Evolutionary conservation across 768 basidiomycete genomes (phyloP), one percentile per base, ranked within the genome.

Genomic region (Trametes meyenii): DNA sequence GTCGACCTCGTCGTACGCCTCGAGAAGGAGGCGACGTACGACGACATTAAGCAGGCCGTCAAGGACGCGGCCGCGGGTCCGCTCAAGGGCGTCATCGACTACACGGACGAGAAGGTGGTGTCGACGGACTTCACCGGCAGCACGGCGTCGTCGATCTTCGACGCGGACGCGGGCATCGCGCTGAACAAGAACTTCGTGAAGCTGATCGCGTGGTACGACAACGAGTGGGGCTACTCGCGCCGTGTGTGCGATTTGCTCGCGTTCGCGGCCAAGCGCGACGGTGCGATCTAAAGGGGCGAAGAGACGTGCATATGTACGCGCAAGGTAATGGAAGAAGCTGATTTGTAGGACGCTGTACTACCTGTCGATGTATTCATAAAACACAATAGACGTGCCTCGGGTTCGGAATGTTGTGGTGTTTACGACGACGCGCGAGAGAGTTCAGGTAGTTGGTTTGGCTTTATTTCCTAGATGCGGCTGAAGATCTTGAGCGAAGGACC

Each of bases 1-100:
- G 96, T 98, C 74, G 96, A 99, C 80, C 88, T 99, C 67, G 94
- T 96, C 67, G 93, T 88, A 69, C 93, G 96, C 71, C 81, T 92
- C 69, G 90, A 93, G 80, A 97, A 92, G 82, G 68, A 76, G 56
- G 88, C 95, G 6, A 74, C 84, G 24, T 99, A 98, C 79, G 92
- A 94, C 2, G 81, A 92, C 62, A 97, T 99, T 88, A 97, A 96
- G 85, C 74, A 74, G 2, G 85, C 85, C 67, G 67, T 98, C 74
- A 92, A 91, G 83, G 82, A 78, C 58, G 96, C 96, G 49, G 78
- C 94, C 46, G 79, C 86, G 66, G 85, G 85, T 57, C 76, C 79
- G 36, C 80, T 87, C 75, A 85, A 86, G 77, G 90, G 87, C 63
- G 84, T 95, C 73, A 65, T 94, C 68, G 92, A 80, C 60, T 98